These are phyloP conservation scores for Ailanthus altissimus DNA, from an alignment of 345 rosid species.

Conservation along the genomic window DNA sequence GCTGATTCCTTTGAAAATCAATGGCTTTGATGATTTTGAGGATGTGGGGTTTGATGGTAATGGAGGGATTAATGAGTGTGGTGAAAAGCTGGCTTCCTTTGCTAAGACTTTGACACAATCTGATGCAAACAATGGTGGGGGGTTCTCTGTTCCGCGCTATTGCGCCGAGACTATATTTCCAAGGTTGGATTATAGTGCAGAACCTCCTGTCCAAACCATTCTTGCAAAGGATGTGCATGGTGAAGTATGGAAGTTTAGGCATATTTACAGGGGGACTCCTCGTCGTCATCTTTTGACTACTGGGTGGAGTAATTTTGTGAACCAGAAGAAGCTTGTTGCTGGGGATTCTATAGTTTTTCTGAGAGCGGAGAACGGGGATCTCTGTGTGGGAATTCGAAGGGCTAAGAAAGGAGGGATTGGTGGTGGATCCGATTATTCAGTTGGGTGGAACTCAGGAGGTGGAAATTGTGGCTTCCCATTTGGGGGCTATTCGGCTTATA, in stretches of 20 bases:
- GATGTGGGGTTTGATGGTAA: slow-evolving; percentile 39
- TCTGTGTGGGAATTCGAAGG: slow-evolving; percentile 87
- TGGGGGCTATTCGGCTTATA: slow-evolving; percentile 47
- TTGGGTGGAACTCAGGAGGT: slow-evolving; percentile 67
- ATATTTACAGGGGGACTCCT: slow-evolving; percentile 93
- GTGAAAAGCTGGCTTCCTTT: slow-evolving; percentile 78
- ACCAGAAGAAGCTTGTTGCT: slow-evolving; percentile 95
- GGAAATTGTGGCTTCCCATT: slow-evolving; percentile 51
- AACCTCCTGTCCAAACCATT: slow-evolving; percentile 96
- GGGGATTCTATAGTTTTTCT: slow-evolving; percentile 93
- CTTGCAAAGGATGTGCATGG: slow-evolving; percentile 94
- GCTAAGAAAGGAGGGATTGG: slow-evolving; percentile 77
- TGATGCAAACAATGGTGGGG: slow-evolving; percentile 98
- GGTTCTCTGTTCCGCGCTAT: slow-evolving; percentile 96
- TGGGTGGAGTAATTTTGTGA: slow-evolving; percentile 98
- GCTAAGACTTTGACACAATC: slow-evolving; percentile 96
- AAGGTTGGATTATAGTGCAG: slow-evolving; percentile 72
- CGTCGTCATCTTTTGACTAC: slow-evolving; percentile 94
- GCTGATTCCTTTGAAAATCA: slow-evolving; percentile 50
- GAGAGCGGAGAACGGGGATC: slow-evolving; percentile 85
- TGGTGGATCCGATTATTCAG: slow-evolving; percentile 58
- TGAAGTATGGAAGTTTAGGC: slow-evolving; percentile 89
- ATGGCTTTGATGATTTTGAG: slow-evolving; percentile 39
- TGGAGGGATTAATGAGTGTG: slow-evolving; percentile 32
- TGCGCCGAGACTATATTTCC: slow-evolving; percentile 99